Base-by-base conservation (phyloP, 2,329 filamentous ascomycete genomes). In the Pseudogymnoascus sp. region DNA sequence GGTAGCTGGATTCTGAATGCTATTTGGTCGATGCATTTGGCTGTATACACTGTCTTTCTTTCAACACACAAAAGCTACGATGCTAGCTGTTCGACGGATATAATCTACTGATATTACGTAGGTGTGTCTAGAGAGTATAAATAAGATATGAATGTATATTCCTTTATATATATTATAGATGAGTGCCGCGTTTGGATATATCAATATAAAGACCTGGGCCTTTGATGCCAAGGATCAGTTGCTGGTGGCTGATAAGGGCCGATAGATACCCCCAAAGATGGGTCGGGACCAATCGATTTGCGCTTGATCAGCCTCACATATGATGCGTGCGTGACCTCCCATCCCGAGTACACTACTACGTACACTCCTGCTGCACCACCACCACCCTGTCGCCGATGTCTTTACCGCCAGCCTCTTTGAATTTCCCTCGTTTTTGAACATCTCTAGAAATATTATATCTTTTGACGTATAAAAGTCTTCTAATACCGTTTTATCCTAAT, bases 281-380 rank as follows among this genome's bases (percentile, higher is more conserved):
- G 51, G 51, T 57, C 51, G 51, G 51, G 51, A 36, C 51, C 51
- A 57, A 57, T 57, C 51, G 51, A 57, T 57, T 57, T 57, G 29
- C 51, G 51, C 51, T 34, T 57, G 51, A 57, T 57, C 51, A 57
- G 51, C 51, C 51, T 57, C 51, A 57, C 51, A 57, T 57, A 57
- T 57, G 51, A 57, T 57, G 51, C 51, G 51, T 57, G 51, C 51
- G 51, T 57, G 51, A 57, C 51, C 51, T 57, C 51, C 51, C 51
- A 57, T 57, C 29, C 51, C 16, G 51, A 57, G 29, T 57, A 57
- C 51, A 57, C 51, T 36, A 54, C 51, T 57, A 57, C 51, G 51
- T 57, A 57, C 51, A 7, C 51, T 18, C 5, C 5, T 57, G 29
- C n/a, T 34, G 16, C 51, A 57, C 51, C 16, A 57, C 51, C 51